Evolutionary conservation across 2,329 filamentous ascomycete species (phyloP), one percentile per base, ranked within the genome.

Genomic region (Fusarium anthophilum): DNA sequence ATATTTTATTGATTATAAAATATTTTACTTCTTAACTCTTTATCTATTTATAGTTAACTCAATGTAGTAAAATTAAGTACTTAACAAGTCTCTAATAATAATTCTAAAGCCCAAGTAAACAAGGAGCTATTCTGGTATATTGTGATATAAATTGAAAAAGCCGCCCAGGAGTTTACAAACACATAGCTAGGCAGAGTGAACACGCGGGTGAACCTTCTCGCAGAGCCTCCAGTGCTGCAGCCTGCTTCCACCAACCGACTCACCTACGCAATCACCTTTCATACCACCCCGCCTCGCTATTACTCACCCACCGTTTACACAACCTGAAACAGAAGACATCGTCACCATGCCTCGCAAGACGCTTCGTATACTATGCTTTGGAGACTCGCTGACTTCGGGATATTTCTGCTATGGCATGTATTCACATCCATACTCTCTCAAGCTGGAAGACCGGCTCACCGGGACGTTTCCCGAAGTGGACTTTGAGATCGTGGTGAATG

Each of bases 341-440:
- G 13, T 54, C 63, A 63, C 26, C 57, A 82, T 81, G 80, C 55
- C 78, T 35, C 77, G 69, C 73, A 78, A 77, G 61, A 80, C 82
- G 37, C 83, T 90, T 35, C 84, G 86, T 76, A 87, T 92, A 77
- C 86, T 92, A 69, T 91, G 90, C 83, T 90, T 92, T 80, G 90
- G 90, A 79, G 86, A 91, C 84, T 91, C 89, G 44, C 86, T 93
- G 51, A 92, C 91, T 11, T 85, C 84, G 18, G 91, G 91, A 47
- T 91, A 83, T 79, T 82, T 84, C 37, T 59, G 72, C 66, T 81
- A 74, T 51, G 88, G 87, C 26, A 57, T 81, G 20, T 78, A 69
- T 57, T 83, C 82, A 50, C 85, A 89, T 67, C 89, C 91, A 1
- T 93, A 92, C 81, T 84, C 85, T 11, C 76, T 79, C 30, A 83